These are phyloP conservation scores for Phragmites australis DNA, from an alignment of 176 grass and related monocot species.

Conservation along the genomic window DNA sequence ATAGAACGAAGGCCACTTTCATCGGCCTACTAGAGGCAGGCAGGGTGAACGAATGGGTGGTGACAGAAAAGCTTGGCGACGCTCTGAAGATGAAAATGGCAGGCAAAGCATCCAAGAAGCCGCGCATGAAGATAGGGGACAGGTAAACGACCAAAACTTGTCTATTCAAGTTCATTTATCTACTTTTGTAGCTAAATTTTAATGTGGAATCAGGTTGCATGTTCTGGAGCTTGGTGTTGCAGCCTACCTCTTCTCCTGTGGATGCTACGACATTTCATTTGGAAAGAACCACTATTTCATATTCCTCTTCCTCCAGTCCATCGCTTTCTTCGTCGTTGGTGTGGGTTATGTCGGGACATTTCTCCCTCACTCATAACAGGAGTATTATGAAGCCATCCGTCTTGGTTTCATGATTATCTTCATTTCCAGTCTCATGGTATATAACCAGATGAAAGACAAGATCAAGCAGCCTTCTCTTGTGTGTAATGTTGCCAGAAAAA, in stretches of 20 bases:
- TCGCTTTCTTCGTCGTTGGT: slow-evolving; percentile 66
- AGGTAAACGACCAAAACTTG: slow-evolving; percentile 38
- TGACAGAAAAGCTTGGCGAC: slow-evolving; percentile 80
- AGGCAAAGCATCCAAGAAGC: slow-evolving; percentile 52
- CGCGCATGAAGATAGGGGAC: slow-evolving; percentile 47
- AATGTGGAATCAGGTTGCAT: slow-evolving; percentile 57
- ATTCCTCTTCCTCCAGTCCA: slow-evolving; percentile 72
- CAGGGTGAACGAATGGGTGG: slow-evolving; percentile 84
- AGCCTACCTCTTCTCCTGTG: slow-evolving; percentile 72
- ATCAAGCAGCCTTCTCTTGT: slow-evolving; percentile 26
- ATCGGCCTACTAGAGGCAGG: slow-evolving; percentile 70
- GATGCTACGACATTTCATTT: slow-evolving; percentile 58
- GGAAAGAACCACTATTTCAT: slow-evolving; percentile 63
- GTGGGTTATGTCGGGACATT: slow-evolving; percentile 71
- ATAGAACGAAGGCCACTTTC: slow-evolving; percentile 82
- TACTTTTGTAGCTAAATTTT: slow-evolving; percentile 16
- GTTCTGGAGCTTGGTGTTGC: slow-evolving; percentile 63
- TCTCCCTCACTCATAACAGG: slow-evolving; percentile 35
- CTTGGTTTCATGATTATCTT: neutral
- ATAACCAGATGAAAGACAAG: slow-evolving; percentile 27
- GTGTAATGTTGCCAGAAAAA: slow-evolving; percentile 31
- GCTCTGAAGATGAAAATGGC: slow-evolving; percentile 51
- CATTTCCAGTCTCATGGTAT: neutral
- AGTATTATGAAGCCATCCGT: neutral
- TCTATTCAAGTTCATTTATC: slow-evolving; percentile 6